phyloP scores from a whole-genome alignment of 192 early-diverging fungal genomes.

The Coemansia pectinata region DNA sequence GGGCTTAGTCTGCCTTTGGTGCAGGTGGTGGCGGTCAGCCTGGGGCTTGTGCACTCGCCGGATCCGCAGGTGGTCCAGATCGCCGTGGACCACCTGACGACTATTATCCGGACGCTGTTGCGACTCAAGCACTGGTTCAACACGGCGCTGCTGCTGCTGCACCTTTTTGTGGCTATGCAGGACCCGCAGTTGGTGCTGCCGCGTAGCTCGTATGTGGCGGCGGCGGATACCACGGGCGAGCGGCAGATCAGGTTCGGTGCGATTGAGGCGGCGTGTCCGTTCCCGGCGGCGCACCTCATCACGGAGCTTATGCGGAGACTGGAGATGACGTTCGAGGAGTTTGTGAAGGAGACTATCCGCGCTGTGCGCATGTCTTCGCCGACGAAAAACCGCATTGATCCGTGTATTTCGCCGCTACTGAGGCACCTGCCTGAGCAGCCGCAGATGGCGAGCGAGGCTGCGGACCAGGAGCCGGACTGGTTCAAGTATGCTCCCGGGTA shows the following conservation, averaged over 20 bases:
- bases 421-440: conserved; percentile 43
- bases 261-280: conserved; percentile 42
- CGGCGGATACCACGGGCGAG: background rate
- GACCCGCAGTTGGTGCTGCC: conserved; percentile 46
- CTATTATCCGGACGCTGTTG: conserved; percentile 45
- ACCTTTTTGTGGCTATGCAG: conserved; percentile 51
- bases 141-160: conserved; percentile 49
- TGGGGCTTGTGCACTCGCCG: conserved; percentile 49
- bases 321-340: conserved; percentile 47
- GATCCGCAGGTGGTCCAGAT: conserved; percentile 44
- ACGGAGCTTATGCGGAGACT: conserved; percentile 50
- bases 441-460: conserved; percentile 17
- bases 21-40: conserved; percentile 47
- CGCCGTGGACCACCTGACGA: conserved; percentile 46
- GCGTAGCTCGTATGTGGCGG: conserved; percentile 12
- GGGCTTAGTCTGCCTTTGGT: conserved; percentile 47
- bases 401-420: conserved; percentile 49
- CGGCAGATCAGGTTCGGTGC: background rate
- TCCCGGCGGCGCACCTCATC: conserved; percentile 39
- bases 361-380: conserved; percentile 48
- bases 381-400: conserved; percentile 32
- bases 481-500: conserved; percentile 51
- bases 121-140: conserved; percentile 57
- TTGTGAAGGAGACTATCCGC: conserved; percentile 50
- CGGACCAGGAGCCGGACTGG: conserved; percentile 45